Base-by-base conservation (phyloP, 2,329 filamentous ascomycete genomes). In the Stachybotrys echinatus region DNA sequence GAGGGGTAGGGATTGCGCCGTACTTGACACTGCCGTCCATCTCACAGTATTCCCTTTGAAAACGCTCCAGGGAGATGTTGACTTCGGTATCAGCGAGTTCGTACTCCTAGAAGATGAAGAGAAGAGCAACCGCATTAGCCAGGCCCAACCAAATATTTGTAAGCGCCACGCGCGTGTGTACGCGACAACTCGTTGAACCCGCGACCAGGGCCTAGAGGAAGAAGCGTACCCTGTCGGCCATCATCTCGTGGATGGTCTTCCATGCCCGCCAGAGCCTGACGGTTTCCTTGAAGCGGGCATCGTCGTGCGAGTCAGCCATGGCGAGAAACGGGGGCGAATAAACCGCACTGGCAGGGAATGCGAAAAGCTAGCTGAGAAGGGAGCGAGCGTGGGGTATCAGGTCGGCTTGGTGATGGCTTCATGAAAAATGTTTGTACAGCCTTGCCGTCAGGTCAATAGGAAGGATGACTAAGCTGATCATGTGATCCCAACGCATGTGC, bases 171-270 rank as follows among this genome's bases (percentile, higher is more conserved):
- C 18, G 19, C 47, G 45, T 46, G 51, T 43, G 52, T 49, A 37
- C 3, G 21, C 12, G 42, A 27, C 19, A 42, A 6, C 5, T 34
- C 27, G n/a, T n/a, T n/a, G n/a, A n/a, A n/a, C n/a, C n/a, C n/a
- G n/a, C n/a, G n/a, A 34, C 27, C 10, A 14, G 27, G 27, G 27
- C 27, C 3, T 14, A 14, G 14, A 34, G 14, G 10, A 34, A 34
- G 23, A 31, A 42, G 43, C 87, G 62, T 81, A 96, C 92, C 68
- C 92, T 77, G 70, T 97, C 94, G 54, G 81, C 78, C 60, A 94
- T 87, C 92, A 99, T 95, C 78, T 99, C 89, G 70, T 95, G 90
- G 45, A 91, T 85, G 8, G 94, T 99, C 71, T 85, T 84, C 83
- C 89, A 95, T 61, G 92, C 90, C 70, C 92, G 88, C 92, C 94